Conservation (phyloP, 495 filamentous ascomycete species). For the Talaromyces adpressus region DNA sequence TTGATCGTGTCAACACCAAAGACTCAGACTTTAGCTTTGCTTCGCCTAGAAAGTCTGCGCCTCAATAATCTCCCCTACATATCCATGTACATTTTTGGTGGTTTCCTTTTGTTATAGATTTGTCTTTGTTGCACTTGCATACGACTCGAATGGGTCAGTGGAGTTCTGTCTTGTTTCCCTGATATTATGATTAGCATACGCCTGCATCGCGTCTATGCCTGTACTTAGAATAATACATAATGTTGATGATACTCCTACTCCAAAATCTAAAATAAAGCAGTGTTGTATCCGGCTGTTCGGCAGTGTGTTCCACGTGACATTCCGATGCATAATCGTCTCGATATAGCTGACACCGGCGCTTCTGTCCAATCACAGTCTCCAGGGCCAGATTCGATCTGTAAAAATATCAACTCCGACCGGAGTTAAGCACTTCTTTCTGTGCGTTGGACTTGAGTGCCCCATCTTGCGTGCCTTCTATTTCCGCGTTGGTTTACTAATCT, state of each 20-base stretch:
- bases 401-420: background rate
- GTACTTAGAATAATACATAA: background rate
- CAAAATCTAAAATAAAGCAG: background rate
- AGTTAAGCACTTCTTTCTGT: background rate
- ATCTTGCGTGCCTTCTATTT: background rate
- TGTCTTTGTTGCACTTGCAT: background rate
- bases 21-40: slow-evolving; percentile 21
- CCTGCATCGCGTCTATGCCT: background rate
- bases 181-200: background rate
- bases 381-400: background rate
- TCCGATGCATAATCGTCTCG: background rate
- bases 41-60: background rate
- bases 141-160: background rate
- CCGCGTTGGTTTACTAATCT: background rate
- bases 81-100: background rate
- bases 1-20: slow-evolving; percentile 39
- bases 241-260: background rate
- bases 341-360: background rate
- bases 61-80: background rate
- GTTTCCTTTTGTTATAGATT: background rate
- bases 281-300: background rate
- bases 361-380: background rate
- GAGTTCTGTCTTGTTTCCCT: background rate
- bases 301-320: background rate
- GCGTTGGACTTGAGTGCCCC: background rate